phyloP scores from a whole-genome alignment of 306 rosid species.

The Begonia fuchsioides region DNA sequence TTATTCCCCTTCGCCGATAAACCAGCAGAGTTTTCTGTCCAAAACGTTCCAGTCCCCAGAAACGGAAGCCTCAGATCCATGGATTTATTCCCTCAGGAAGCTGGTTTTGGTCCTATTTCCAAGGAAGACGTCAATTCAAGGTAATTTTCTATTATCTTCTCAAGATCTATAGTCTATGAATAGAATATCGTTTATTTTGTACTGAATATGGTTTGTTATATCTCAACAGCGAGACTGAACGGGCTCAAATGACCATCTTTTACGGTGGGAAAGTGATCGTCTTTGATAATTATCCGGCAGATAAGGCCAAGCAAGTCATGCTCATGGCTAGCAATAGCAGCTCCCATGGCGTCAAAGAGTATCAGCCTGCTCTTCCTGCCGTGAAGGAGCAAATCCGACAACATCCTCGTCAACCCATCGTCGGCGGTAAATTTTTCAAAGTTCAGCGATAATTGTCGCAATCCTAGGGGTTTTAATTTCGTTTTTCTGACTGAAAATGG shows the following conservation, averaged over 20 bases:
- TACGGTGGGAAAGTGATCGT: constrained; percentile 56
- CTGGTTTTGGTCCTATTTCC: constrained; percentile 10
- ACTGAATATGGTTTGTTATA: too few species aligned
- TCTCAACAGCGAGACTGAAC: constrained; percentile 5
- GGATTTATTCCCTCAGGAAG: constrained; percentile 28
- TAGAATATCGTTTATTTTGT: neutral
- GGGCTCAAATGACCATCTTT: constrained; percentile 53
- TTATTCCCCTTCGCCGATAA: constrained; percentile 37
- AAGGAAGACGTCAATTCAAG: constrained; percentile 15
- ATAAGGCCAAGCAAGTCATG: constrained; percentile 44
- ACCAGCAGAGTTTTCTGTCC: neutral
- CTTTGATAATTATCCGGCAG: constrained; percentile 45
- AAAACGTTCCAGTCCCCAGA: neutral
- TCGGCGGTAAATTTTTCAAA: constrained; percentile 23
- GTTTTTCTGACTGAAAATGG: neutral
- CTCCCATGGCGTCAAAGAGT: constrained; percentile 21
- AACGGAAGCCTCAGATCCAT: constrained; percentile 10
- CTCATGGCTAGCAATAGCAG: constrained; percentile 28
- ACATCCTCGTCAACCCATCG: constrained; percentile 21
- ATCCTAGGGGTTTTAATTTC: neutral
- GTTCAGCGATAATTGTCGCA: too few species aligned
- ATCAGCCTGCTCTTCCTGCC: constrained; percentile 6
- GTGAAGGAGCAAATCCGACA: constrained; percentile 4
- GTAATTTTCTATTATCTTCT: constrained; percentile 3
- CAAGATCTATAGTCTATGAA: neutral